These are phyloP conservation scores for Vitis hybrid DNA, from an alignment of 177 flowering plant genomes.

Conservation along the genomic window DNA sequence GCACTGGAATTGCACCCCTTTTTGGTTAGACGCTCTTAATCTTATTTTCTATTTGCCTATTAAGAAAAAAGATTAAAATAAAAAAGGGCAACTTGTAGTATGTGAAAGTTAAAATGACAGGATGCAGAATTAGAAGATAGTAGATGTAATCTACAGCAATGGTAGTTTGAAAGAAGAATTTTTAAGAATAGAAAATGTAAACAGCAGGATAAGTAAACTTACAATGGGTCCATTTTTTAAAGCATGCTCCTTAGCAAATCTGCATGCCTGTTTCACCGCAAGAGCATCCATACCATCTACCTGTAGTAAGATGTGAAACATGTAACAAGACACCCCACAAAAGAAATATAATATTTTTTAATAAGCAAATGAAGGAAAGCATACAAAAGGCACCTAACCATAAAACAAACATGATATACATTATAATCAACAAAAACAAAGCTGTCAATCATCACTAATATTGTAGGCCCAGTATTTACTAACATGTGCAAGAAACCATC, in stretches of 20 bases:
- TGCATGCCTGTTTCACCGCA: conserved; percentile 97
- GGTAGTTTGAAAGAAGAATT: not conserved
- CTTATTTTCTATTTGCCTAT: too few relatives aligned
- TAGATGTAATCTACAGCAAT: not conserved
- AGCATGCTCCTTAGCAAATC: conserved; percentile 92
- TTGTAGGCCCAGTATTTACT: not conserved
- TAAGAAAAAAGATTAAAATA: too few relatives aligned
- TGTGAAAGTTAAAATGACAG: too few relatives aligned
- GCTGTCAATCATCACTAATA: not conserved
- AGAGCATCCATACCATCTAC: conserved; percentile 99
- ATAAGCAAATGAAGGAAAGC: too few relatives aligned
- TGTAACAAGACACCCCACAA: not conserved
- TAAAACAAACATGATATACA: not conserved
- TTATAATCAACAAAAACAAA: not conserved
- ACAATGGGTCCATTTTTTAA: conserved; percentile 95
- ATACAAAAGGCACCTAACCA: not conserved
- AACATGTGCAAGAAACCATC: too few relatives aligned
- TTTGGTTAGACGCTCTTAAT: too few relatives aligned
- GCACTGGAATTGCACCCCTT: too few relatives aligned
- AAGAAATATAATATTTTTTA: not conserved
- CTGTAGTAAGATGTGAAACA: conserved; percentile 38
- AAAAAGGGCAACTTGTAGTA: too few relatives aligned
- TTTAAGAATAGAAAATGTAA: not conserved
- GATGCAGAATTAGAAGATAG: not conserved
- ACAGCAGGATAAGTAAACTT: conserved; percentile 30